Percentiles rank a stretch among this genome's conserved stretches.
phyloP scores from a whole-genome alignment of 176 grass and related monocot genomes.

The Oryza coarctata region DNA sequence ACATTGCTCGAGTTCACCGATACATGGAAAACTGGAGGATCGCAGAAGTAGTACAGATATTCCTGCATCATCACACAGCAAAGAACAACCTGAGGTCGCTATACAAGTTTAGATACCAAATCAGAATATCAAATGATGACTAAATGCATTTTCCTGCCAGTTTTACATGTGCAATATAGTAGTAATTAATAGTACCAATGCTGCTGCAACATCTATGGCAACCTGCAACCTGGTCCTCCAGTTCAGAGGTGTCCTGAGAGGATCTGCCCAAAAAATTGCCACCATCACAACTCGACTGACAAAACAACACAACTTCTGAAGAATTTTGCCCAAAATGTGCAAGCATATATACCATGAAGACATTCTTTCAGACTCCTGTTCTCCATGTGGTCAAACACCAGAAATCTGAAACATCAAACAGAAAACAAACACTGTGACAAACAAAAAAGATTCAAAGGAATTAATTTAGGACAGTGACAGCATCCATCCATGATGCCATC shows the following conservation, averaged over 20 bases:
- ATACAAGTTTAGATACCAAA: conserved; percentile 26
- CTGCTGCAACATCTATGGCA: conserved; percentile 86
- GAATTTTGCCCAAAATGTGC: conserved; percentile 3
- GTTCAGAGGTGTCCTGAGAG: conserved; percentile 79
- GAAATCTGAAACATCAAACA: conserved; percentile 54
- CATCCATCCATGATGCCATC: too few relatives aligned
- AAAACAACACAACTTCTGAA: not conserved
- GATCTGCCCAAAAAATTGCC: conserved; percentile 50
- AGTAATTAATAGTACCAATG: conserved; percentile 53
- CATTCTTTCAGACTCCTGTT: conserved; percentile 79
- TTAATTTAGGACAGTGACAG: not conserved
- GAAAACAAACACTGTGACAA: not conserved
- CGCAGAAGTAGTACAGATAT: conserved; percentile 90
- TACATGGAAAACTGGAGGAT: conserved; percentile 72
- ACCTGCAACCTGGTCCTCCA: conserved; percentile 89
- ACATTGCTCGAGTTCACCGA: conserved; percentile 70
- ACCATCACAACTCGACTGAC: not conserved
- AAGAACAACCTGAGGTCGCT: not conserved
- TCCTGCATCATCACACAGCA: conserved; percentile 58
- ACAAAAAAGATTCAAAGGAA: not conserved
- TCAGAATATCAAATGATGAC: not conserved
- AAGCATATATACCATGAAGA: conserved; percentile 58
- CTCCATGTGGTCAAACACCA: conserved; percentile 88
- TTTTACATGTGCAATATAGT: not conserved
- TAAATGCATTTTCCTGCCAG: not conserved